A percentile compares a stretch with the other conserved stretches of the same genome.
phyloP scores from a whole-genome alignment of 345 rosid genomes.

The Euphorbia pulcherrima region DNA sequence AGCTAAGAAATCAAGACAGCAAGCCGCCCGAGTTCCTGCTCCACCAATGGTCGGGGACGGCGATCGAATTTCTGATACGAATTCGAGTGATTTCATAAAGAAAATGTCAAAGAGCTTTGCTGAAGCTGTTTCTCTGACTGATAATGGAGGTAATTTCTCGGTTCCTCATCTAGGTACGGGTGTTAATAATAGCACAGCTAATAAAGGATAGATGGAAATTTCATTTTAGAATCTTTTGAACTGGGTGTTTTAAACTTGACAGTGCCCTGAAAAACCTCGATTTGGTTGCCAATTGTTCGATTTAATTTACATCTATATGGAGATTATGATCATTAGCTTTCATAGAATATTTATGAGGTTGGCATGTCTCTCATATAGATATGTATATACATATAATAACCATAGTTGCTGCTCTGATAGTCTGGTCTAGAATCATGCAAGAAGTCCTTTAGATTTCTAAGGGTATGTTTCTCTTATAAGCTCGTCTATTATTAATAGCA shows the following conservation, averaged over 20 bases:
- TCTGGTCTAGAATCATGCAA: too few relatives aligned
- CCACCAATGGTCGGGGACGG: conserved; percentile 18
- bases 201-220: conserved; percentile 1
- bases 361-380: too few relatives aligned
- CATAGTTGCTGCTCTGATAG: too few relatives aligned
- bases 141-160: conserved; percentile 12
- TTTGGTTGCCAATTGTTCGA: too few relatives aligned
- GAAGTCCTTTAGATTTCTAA: too few relatives aligned
- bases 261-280: background rate
- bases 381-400: too few relatives aligned
- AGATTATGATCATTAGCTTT: too few relatives aligned
- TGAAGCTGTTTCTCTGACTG: conserved; percentile 42
- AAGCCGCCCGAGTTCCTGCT: conserved; percentile 20
- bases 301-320: too few relatives aligned
- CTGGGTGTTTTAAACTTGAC: conserved; percentile 12
- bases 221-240: conserved; percentile 8
- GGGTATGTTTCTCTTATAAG: too few relatives aligned
- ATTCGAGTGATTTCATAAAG: conserved; percentile 33
- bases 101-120: conserved; percentile 59
- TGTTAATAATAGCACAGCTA: conserved; percentile 4
- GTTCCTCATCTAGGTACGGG: conserved; percentile 5
- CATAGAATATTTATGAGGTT: too few relatives aligned
- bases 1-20: conserved; percentile 59
- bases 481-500: too few relatives aligned
- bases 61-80: conserved; percentile 24